A percentile compares a stretch with the other conserved stretches of the same genome.
phyloP scores from a whole-genome alignment of 2,329 filamentous ascomycete genomes.

The Waltergamsia citrina region DNA sequence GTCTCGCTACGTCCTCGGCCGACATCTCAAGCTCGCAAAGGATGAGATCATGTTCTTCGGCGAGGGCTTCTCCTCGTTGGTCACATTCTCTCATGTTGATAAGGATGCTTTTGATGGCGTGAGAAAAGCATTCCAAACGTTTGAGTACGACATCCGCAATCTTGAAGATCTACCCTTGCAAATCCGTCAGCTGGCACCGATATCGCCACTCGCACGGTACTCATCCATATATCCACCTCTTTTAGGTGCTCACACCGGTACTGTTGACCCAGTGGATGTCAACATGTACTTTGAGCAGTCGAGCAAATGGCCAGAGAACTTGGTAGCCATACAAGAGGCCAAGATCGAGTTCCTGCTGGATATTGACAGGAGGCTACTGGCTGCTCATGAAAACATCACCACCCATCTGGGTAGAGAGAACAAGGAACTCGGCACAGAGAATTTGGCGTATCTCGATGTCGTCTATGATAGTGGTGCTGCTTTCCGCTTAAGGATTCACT shows the following conservation, averaged over 20 bases:
- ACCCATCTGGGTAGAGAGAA: conserved; percentile 78
- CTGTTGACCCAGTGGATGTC: conserved; percentile 57
- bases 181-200: conserved; percentile 68
- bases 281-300: conserved; percentile 90
- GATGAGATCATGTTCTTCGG: conserved; percentile 43
- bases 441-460: conserved; percentile 76
- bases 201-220: conserved; percentile 65
- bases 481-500: conserved; percentile 81
- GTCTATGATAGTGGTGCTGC: conserved; percentile 56
- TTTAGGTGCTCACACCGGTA: conserved; percentile 32
- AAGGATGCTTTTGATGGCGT: conserved; percentile 56
- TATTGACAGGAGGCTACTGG: conserved; percentile 61
- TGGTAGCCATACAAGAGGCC: conserved; percentile 83
- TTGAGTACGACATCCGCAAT: conserved; percentile 69
- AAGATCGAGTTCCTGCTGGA: conserved; percentile 84
- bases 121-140: conserved; percentile 57
- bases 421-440: conserved; percentile 55
- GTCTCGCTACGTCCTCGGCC: conserved; percentile 56
- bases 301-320: conserved; percentile 84
- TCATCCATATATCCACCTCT: conserved; percentile 43
- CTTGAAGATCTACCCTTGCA: conserved; percentile 83
- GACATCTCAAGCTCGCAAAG: conserved; percentile 55
- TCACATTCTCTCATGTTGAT: conserved; percentile 37
- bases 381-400: conserved; percentile 48
- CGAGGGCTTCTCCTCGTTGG: conserved; percentile 36